Evolutionary conservation across 306 rosid genomes (phyloP).

Genomic region (Cucumis melo): DNA sequence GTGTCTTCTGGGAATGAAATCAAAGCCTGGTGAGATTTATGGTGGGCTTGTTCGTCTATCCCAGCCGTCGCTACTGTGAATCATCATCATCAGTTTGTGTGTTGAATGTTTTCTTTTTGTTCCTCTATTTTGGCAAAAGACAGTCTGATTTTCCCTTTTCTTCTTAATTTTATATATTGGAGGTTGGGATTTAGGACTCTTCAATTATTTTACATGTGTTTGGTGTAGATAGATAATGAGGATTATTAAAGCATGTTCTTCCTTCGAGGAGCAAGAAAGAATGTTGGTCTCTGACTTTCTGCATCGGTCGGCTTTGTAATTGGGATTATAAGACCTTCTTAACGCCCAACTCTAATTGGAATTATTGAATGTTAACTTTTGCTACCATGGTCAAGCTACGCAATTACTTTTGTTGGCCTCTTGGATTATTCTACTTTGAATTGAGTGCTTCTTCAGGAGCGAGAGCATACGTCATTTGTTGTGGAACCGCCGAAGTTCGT

Average conservation of each 20-base stretch:
- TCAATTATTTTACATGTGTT: conserved; percentile 9
- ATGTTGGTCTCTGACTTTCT: not conserved
- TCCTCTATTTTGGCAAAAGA: conserved; percentile 8
- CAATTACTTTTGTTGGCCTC: not conserved
- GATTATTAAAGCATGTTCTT: conserved; percentile 4
- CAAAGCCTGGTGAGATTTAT: not conserved
- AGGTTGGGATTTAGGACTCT: conserved; percentile 9
- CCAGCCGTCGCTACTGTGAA: not conserved
- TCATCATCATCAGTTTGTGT: not conserved
- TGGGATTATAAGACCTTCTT: conserved; percentile 3
- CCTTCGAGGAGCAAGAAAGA: conserved; percentile 2
- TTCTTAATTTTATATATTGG: not conserved
- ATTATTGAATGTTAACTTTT: not conserved
- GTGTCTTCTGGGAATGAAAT: conserved; percentile 1
- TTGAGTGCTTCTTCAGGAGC: too few species aligned
- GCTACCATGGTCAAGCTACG: not conserved
- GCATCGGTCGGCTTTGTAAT: not conserved
- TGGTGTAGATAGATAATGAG: conserved; percentile 24
- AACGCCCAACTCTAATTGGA: conserved; percentile 3
- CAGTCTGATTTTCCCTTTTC: not conserved
- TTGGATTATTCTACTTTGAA: not conserved
- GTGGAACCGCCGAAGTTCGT: too few species aligned
- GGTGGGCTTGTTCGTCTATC: conserved; percentile 2
- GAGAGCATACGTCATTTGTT: too few species aligned
- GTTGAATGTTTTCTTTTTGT: conserved; percentile 10